Percentiles rank a stretch among this genome's conserved stretches.
These are phyloP conservation scores for Trichoderma guizhouense DNA, from an alignment of 2,329 filamentous ascomycete species.

Conservation along the genomic window DNA sequence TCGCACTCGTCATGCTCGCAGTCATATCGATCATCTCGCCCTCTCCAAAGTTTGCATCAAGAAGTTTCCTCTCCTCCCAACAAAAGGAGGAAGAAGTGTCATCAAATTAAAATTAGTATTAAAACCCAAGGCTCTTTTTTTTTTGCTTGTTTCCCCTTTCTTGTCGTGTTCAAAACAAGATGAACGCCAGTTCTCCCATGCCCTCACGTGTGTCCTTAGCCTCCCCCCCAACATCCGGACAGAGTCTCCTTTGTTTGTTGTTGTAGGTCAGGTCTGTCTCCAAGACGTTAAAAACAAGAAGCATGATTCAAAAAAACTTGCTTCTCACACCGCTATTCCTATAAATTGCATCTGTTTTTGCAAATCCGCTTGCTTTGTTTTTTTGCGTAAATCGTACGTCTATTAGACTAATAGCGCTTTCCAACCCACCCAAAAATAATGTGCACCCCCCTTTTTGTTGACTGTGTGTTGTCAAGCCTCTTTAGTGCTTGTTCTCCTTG, in stretches of 20 bases:
- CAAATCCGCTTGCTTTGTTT: neutral
- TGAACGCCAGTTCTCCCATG: neutral
- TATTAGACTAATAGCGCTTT: neutral
- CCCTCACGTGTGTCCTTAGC: neutral
- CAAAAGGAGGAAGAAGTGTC: neutral
- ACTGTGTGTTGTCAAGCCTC: neutral
- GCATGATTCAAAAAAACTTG: neutral
- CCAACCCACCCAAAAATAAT: neutral
- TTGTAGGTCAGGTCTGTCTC: neutral
- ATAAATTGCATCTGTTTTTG: neutral
- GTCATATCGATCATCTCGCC: neutral
- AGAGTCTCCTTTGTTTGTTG: neutral
- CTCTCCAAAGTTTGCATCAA: neutral
- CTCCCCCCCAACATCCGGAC: neutral
- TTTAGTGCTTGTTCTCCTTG: slow-evolving; percentile 8
- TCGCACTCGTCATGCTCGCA: neutral
- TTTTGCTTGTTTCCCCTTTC: neutral
- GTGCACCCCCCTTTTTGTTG: neutral
- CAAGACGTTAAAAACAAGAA: neutral
- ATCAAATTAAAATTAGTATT: slow-evolving; percentile 17
- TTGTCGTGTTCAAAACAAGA: neutral
- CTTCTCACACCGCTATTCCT: neutral
- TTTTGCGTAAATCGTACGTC: neutral
- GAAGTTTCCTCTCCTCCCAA: neutral
- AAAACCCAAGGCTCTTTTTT: neutral